Conservation (phyloP, 176 grass and related monocot species). For the Aechmea fasciata region DNA sequence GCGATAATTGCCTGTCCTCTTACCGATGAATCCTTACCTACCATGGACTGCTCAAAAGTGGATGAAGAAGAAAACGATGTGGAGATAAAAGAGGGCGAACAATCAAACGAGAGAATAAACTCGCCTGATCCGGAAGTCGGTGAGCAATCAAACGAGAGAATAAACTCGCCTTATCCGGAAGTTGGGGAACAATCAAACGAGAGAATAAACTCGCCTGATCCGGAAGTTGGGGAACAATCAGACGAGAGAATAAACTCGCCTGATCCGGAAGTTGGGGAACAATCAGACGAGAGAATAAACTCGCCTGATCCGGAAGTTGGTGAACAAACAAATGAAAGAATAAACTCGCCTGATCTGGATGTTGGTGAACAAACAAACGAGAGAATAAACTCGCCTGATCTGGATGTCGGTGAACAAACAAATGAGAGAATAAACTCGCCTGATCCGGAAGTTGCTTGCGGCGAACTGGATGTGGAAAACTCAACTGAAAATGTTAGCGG, state of each 20-base stretch:
- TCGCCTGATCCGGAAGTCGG: too few species aligned
- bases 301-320: too few species aligned
- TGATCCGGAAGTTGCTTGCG: constrained; percentile 11
- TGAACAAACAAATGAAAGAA: too few species aligned
- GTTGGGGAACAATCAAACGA: not conserved
- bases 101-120: too few species aligned
- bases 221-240: too few species aligned
- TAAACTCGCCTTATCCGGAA: constrained; percentile 7
- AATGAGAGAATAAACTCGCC: constrained; percentile 4
- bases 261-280: too few species aligned
- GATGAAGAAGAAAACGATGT: not conserved
- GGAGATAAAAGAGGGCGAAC: not conserved
- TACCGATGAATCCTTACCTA: constrained; percentile 12
- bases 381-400: not conserved
- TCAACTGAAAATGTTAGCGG: not conserved
- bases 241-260: too few species aligned
- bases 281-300: too few species aligned
- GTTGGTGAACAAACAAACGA: constrained; percentile 2
- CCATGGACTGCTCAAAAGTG: constrained; percentile 13
- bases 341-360: too few species aligned
- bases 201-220: too few species aligned
- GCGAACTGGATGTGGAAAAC: not conserved
- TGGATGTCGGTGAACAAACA: constrained; percentile 7
- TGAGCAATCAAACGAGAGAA: not conserved
- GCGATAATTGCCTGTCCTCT: not conserved